Base-by-base conservation (phyloP, 2,329 filamentous ascomycete genomes). In the Arthroderma sp. region DNA sequence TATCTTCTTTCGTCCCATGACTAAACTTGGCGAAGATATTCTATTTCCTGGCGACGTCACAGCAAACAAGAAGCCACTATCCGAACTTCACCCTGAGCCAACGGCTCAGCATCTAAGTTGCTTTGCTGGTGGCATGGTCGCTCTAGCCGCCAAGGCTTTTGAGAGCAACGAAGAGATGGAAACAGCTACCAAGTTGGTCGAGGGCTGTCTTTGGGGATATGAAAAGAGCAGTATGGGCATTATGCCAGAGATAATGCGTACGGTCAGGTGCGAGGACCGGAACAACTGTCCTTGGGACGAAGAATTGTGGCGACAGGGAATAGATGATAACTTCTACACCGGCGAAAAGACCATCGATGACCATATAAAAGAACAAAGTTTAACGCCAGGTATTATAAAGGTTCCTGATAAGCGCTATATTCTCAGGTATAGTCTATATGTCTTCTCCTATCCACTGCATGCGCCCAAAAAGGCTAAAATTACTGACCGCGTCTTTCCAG, bases 1-100 rank as follows among this genome's bases (percentile, higher is more conserved):
- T 69, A 77, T 95, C 9, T 81, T 95, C 58, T 95, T 82, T 71
- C 80, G 85, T 4, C 89, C 90, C 0, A 86, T 93, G 82, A 79
- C 83, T 23, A 79, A 82, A 5, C 79, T 81, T 33, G 76, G 81
- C 56, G 80, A 80, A 56, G 81, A 91, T 59, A 80, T 93, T n/a
- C 77, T 93, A 2, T 82, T 93, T 60, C 81, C 87, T 0, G 85
- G 86, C 23, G 83, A 83, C 63, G 51, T 57, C 9, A 55, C 28
- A 35, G 54, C 54, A 6, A 52, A n/a, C 15, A 69, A 81, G n/a
- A 73, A 55, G 2, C 59, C 60, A 31, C 65, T 62, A 1, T 61
- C 64, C 2, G 64, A 59, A 56, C 59, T 62, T 33, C 56, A 44
- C 6, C 67, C 75, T 8, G 69, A 73, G 11, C 66, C 77, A 0